Conservation (phyloP, 768 basidiomycete species). For the Chalciporus piperatus region DNA sequence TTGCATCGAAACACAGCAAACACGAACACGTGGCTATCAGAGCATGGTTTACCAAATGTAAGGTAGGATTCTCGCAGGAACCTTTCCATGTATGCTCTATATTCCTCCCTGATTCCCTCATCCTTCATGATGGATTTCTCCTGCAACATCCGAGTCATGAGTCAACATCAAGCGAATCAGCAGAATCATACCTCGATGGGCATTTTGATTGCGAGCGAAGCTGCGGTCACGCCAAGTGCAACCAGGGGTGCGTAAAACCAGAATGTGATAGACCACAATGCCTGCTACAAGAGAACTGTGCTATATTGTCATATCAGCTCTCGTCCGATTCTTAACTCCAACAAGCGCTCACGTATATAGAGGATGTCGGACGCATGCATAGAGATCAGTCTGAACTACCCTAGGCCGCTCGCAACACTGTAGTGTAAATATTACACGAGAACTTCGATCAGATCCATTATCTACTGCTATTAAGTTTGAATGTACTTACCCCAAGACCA, state of each 20-base stretch:
- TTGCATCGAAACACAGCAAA: too few relatives aligned
- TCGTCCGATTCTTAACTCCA: not conserved
- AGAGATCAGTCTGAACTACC: conserved; percentile 13
- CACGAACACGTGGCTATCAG: too few relatives aligned
- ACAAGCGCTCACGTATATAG: conserved; percentile 7
- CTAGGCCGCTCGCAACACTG: conserved; percentile 12
- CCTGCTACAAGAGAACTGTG: not conserved
- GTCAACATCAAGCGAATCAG: too few relatives aligned
- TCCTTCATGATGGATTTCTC: conserved; percentile 8
- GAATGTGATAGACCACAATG: not conserved
- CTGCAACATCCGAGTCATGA: not conserved
- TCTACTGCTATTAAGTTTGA: too few relatives aligned
- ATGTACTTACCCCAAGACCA: conserved; percentile 16
- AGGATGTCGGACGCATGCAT: conserved; percentile 14
- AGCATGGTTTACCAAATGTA: conserved; percentile 1
- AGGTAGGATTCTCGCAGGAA: conserved; percentile 12
- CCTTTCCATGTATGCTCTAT: conserved; percentile 11
- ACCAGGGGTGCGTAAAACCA: not conserved
- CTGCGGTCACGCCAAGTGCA: not conserved
- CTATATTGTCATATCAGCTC: not conserved
- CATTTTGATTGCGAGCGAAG: not conserved
- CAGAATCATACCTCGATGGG: not conserved
- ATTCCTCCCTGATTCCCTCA: conserved; percentile 5
- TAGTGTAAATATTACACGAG: not conserved
- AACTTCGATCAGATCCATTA: not conserved